Base-by-base conservation (phyloP, 2,329 filamentous ascomycete genomes). In the Coniella lustricola region DNA sequence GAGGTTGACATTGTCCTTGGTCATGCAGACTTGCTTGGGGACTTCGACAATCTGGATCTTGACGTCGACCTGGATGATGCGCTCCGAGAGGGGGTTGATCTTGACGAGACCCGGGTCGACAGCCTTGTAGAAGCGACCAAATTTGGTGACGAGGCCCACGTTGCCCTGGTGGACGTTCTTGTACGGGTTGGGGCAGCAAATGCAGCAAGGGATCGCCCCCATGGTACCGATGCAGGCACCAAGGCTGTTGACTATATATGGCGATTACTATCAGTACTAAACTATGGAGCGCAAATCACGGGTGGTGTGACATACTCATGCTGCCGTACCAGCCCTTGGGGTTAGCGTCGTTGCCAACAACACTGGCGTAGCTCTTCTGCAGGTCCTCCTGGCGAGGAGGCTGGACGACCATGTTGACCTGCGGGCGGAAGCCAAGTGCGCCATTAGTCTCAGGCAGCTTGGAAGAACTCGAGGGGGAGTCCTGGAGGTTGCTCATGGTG, bases 21-120 rank as follows among this genome's bases (percentile, higher is more conserved):
- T 98, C 90, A 98, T 98, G 76, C 93, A 97, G 54, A 91, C 82
- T 70, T 98, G 93, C 70, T 90, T 83, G 16, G 91, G 91, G 20
- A 98, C 93, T 74, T 98, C 85, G 66, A 94, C 89, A 56, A 95
- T 96, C 72, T 98, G 93, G 59, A 97, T 96, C 82, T 97, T 98
- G 72, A 98, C 93, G 67, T 98, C 93, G 64, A 98, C 85, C 61
- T 94, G 88, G 58, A 89, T 84, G 36, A 98, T 77, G 50, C 77
- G 81, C 75, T 98, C 93, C 60, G 86, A 91, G 47, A 97, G 81
- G 3, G 91, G 91, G 72, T 98, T 98, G 75, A 98, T 84, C 75
- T 95, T 95, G 68, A 97, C 89, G 29, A 98, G 83, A 65, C 93
- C 93, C 2, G 93, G 93, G 66, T 98, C 93, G 57, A 97, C 91